phyloP scores from a whole-genome alignment of 768 basidiomycete genomes.

The Fomitopsis serialis region DNA sequence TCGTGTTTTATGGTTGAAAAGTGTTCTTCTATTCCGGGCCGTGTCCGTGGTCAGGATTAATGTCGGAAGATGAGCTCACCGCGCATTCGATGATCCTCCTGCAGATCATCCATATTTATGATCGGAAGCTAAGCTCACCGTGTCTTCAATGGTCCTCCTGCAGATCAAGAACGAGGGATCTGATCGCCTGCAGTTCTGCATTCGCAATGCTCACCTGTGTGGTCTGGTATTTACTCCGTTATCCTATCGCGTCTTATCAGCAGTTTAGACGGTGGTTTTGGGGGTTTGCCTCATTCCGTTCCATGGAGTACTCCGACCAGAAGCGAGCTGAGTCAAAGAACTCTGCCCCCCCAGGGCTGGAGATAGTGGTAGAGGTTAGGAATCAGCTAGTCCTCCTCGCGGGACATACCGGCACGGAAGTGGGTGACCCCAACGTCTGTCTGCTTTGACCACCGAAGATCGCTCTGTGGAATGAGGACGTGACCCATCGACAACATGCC shows the following conservation, averaged over 20 bases:
- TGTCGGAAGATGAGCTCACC: no score
- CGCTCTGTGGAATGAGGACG: slow-evolving; percentile 96
- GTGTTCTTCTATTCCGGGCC: no score
- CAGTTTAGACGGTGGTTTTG: slow-evolving; percentile 96
- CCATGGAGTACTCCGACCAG: slow-evolving; percentile 99
- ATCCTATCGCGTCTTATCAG: slow-evolving; percentile 97
- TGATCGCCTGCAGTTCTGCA: no score
- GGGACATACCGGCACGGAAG: slow-evolving; percentile 98
- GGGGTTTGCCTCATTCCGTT: slow-evolving; percentile 98
- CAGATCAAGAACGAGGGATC: no score
- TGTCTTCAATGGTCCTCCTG: no score
- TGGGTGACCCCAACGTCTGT: slow-evolving; percentile 97
- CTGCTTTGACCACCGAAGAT: slow-evolving; percentile 96
- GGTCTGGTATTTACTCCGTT: slow-evolving; percentile 98
- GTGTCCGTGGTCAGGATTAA: no score
- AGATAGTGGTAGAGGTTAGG: slow-evolving; percentile 96
- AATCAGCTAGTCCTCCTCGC: slow-evolving; percentile 91
- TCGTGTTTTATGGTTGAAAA: no score
- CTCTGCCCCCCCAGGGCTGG: slow-evolving; percentile 96
- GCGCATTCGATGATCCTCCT: no score
- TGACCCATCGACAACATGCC: slow-evolving; percentile 99
- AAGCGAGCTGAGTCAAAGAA: slow-evolving; percentile 98
- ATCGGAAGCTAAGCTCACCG: no score
- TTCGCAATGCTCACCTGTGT: slow-evolving; percentile 93
- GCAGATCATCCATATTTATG: no score